phyloP scores from a whole-genome alignment of 306 rosid species.

The Ammopiptanthus mongolicus region DNA sequence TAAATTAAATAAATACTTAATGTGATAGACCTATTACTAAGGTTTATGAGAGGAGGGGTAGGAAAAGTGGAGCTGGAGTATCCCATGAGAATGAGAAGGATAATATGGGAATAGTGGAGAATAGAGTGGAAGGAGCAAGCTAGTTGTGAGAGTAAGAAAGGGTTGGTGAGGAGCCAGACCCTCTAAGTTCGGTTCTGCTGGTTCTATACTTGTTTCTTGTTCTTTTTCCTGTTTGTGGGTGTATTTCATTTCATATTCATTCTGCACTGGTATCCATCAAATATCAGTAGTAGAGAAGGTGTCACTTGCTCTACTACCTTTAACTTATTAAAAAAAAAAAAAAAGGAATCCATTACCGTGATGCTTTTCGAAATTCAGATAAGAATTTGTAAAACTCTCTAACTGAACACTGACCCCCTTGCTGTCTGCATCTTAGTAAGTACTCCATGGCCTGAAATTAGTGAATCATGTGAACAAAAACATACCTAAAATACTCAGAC shows the following conservation, averaged over 20 bases:
- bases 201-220: neutral
- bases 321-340: neutral
- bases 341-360: constrained; percentile 45
- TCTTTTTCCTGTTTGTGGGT: neutral
- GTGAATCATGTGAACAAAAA: constrained; percentile 22
- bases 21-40: neutral
- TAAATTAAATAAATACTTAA: neutral
- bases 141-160: neutral
- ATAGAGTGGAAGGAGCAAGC: neutral
- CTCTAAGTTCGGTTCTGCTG: neutral
- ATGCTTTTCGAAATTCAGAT: constrained; percentile 79
- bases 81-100: neutral
- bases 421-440: constrained; percentile 61
- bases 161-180: neutral
- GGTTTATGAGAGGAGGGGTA: neutral
- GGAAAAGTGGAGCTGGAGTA: neutral
- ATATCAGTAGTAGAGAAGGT: neutral
- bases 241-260: neutral
- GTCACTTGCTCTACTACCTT: neutral
- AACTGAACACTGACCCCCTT: constrained; percentile 60
- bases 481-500: neutral
- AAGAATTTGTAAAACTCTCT: constrained; percentile 58
- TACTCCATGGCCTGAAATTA: constrained; percentile 80
- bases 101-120: neutral
- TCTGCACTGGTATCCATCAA: neutral